These are phyloP conservation scores for Crucihimalaya himalaica DNA, from an alignment of 345 rosid species.

Conservation along the genomic window DNA sequence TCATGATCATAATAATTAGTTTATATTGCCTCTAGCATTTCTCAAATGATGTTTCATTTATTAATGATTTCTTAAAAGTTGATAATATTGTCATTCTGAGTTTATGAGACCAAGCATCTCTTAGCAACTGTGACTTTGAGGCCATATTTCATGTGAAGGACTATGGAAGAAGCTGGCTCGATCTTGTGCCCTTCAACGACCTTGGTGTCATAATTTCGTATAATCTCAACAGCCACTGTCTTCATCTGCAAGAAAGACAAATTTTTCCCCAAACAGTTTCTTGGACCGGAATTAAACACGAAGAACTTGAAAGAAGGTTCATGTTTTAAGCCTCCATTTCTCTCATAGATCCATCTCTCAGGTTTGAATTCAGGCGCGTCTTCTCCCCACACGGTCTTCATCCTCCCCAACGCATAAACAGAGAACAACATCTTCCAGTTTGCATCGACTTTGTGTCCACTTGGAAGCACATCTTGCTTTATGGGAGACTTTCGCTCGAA, in stretches of 20 bases:
- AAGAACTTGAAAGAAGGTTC: slow-evolving; percentile 41
- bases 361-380: slow-evolving; percentile 44
- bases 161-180: slow-evolving; percentile 13
- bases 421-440: slow-evolving; percentile 34
- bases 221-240: slow-evolving; percentile 17
- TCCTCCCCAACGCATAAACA: slow-evolving; percentile 43
- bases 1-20: background rate
- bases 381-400: slow-evolving; percentile 39
- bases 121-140: slow-evolving; percentile 23
- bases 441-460: slow-evolving; percentile 39
- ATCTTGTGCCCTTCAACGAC: slow-evolving; percentile 28
- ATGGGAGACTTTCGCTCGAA: slow-evolving; percentile 31
- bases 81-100: background rate
- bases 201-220: slow-evolving; percentile 28
- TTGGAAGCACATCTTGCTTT: slow-evolving; percentile 43
- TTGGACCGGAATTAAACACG: slow-evolving; percentile 39
- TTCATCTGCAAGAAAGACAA: slow-evolving; percentile 36
- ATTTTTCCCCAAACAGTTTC: slow-evolving; percentile 33
- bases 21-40: background rate
- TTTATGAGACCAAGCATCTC: slow-evolving; percentile 20
- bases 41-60: background rate
- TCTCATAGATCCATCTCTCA: slow-evolving; percentile 36
- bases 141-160: slow-evolving; percentile 36
- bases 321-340: slow-evolving; percentile 28
- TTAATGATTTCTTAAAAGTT: background rate